Percentiles rank a stretch among this genome's conserved stretches.
Conservation (phyloP, 1,139 yeast genomes). For the Pneumocystis jirovecii region DNA sequence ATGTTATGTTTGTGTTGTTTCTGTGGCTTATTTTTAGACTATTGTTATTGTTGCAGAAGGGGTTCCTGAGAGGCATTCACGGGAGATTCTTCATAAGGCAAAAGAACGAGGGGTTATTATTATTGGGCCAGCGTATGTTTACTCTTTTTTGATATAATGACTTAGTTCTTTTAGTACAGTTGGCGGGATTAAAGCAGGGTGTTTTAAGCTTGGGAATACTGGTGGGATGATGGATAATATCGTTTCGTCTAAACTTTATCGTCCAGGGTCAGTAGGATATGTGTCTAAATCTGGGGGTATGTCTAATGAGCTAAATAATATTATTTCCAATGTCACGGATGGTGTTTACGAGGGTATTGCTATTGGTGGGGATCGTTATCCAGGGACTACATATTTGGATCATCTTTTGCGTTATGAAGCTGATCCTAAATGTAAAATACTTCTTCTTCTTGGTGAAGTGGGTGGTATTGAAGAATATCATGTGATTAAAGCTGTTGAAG, state of each 20-base stretch:
- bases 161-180: constrained; percentile 16
- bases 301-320: constrained; percentile 36
- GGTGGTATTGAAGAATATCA: constrained; percentile 38
- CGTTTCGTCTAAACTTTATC: constrained; percentile 34
- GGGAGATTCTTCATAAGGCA: constrained; percentile 32
- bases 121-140: constrained; percentile 32
- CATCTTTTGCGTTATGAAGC: constrained; percentile 33
- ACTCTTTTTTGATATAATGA: neutral
- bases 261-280: constrained; percentile 35
- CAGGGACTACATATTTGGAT: constrained; percentile 36
- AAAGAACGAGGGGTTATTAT: constrained; percentile 33
- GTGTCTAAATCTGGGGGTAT: constrained; percentile 37
- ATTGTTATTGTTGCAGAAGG: constrained; percentile 37
- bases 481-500: constrained; percentile 33
- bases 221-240: constrained; percentile 40
- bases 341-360: constrained; percentile 37
- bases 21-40: constrained; percentile 17
- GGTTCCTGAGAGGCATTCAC: constrained; percentile 36
- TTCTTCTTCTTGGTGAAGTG: constrained; percentile 33
- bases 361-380: constrained; percentile 36
- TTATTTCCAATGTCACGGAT: constrained; percentile 31
- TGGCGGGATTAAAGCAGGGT: constrained; percentile 37
- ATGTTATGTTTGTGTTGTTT: neutral
- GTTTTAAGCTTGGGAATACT: constrained; percentile 36
- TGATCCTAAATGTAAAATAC: constrained; percentile 33